Evolutionary conservation across 225 moss, liverwort and hornwort genomes (phyloP).

Genomic region (Takakia lepidozioides): DNA sequence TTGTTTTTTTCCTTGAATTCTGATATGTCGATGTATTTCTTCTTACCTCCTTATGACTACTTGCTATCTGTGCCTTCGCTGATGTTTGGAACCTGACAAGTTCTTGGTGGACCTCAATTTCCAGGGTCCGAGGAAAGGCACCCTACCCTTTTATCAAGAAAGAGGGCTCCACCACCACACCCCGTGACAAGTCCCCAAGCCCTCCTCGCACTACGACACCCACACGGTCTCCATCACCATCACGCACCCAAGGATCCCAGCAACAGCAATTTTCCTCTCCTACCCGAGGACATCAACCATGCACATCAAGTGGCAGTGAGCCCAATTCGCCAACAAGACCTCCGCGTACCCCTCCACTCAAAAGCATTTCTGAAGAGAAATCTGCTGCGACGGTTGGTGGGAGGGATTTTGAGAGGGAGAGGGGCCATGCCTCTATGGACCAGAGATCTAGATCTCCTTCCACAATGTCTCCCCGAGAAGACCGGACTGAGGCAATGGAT

Average conservation of each 20-base stretch:
- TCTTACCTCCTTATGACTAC: too few relatives aligned
- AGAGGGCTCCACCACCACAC: slow-evolving; percentile 19
- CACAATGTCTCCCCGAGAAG: slow-evolving; percentile 5
- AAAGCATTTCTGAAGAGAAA: slow-evolving; percentile 19
- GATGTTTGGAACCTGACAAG: not conserved
- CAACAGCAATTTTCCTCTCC: slow-evolving; percentile 13
- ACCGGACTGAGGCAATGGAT: slow-evolving; percentile 9
- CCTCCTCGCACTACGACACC: slow-evolving; percentile 14
- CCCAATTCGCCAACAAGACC: slow-evolving; percentile 26
- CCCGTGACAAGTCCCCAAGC: slow-evolving; percentile 20
- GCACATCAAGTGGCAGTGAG: slow-evolving; percentile 22
- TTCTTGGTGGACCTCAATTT: not conserved
- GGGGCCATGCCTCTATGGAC: slow-evolving; percentile 8
- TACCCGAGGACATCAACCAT: slow-evolving; percentile 11
- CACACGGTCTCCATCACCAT: slow-evolving; percentile 18
- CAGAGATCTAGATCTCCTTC: slow-evolving; percentile 10
- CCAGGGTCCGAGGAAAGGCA: slow-evolving; percentile 18
- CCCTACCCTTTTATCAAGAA: slow-evolving; percentile 22
- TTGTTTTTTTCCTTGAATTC: too few relatives aligned
- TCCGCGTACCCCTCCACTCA: slow-evolving; percentile 20
- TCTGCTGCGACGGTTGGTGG: slow-evolving; percentile 15
- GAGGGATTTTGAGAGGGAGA: slow-evolving; percentile 5
- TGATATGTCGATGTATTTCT: too few relatives aligned
- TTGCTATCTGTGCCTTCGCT: not conserved
- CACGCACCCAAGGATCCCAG: slow-evolving; percentile 4